Evolutionary conservation across 805 yeast species (phyloP).

Genomic region (Suhomyces xylopsoci): DNA sequence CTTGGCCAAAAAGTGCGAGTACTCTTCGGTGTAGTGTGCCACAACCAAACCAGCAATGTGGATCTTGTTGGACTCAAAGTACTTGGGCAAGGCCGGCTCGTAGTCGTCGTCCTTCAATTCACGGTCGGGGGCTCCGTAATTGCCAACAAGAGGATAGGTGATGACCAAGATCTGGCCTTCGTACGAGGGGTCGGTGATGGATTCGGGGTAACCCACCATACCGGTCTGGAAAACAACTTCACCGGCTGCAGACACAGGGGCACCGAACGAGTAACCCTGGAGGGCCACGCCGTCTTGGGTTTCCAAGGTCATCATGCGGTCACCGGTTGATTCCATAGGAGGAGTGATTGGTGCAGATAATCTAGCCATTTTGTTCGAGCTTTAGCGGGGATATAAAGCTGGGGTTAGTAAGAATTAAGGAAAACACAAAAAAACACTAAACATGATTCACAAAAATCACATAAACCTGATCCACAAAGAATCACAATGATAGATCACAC

Average conservation of each 20-base stretch:
- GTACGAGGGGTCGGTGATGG: constrained; percentile 97
- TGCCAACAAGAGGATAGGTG: constrained; percentile 95
- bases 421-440: no score
- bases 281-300: constrained; percentile 80
- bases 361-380: constrained; percentile 10
- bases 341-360: constrained; percentile 86
- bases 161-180: constrained; percentile 96
- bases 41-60: constrained; percentile 97
- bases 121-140: constrained; percentile 98
- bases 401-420: constrained; percentile 2
- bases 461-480: no score
- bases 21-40: constrained; percentile 94
- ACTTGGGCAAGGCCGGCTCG: constrained; percentile 74
- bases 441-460: no score
- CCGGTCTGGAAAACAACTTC: constrained; percentile 99
- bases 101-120: constrained; percentile 63
- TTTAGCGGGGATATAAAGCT: constrained; percentile 2
- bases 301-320: constrained; percentile 82
- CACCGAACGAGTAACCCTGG: constrained; percentile 97
- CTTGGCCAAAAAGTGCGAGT: constrained; percentile 88
- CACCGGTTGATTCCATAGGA: constrained; percentile 80
- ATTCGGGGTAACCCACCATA: constrained; percentile 99
- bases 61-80: constrained; percentile 88
- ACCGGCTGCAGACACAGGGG: constrained; percentile 84
- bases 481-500: no score